Evolutionary conservation across 805 yeast genomes (phyloP).

Genomic region (Scheffersomyces stipitis): DNA sequence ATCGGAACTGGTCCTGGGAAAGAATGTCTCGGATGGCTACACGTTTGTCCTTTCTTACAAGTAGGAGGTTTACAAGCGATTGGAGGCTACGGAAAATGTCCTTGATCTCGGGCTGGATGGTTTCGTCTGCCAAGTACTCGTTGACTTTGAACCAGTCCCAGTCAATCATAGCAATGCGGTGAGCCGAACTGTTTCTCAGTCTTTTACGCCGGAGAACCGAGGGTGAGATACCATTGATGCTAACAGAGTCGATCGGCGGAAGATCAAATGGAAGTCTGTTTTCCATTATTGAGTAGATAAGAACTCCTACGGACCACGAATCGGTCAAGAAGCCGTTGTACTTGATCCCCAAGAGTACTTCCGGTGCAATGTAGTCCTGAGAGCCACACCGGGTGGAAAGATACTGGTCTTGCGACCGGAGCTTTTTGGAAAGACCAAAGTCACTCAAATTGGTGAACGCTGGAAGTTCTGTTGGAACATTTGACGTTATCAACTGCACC

Average conservation of each 20-base stretch:
- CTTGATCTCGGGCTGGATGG: conserved; percentile 13
- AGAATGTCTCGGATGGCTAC: conserved; percentile 16
- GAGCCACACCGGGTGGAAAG: conserved; percentile 92
- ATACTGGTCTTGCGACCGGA: conserved; percentile 59
- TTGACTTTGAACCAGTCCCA: conserved; percentile 76
- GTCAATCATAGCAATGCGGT: conserved; percentile 86
- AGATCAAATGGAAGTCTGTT: conserved; percentile 90
- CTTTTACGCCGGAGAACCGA: conserved; percentile 44
- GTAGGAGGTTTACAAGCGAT: conserved; percentile 28
- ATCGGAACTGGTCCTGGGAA: conserved; percentile 16
- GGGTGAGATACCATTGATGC: conserved; percentile 32
- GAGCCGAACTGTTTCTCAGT: conserved; percentile 61
- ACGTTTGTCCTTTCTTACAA: conserved; percentile 40
- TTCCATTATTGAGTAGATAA: conserved; percentile 82
- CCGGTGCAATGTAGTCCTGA: conserved; percentile 96
- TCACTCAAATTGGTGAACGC: conserved; percentile 70
- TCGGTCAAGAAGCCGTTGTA: conserved; percentile 92
- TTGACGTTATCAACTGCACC: conserved; percentile 15
- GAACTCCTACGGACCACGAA: conserved; percentile 93
- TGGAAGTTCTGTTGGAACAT: conserved; percentile 2
- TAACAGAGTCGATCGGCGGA: conserved; percentile 50
- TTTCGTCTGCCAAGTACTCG: conserved; percentile 10
- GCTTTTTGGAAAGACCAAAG: conserved; percentile 79
- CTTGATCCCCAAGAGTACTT: conserved; percentile 81
- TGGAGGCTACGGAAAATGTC: conserved; percentile 21